These are phyloP conservation scores for Lasiodiplodia gonubiensis DNA, from an alignment of 2,329 filamentous ascomycete species.

Conservation along the genomic window DNA sequence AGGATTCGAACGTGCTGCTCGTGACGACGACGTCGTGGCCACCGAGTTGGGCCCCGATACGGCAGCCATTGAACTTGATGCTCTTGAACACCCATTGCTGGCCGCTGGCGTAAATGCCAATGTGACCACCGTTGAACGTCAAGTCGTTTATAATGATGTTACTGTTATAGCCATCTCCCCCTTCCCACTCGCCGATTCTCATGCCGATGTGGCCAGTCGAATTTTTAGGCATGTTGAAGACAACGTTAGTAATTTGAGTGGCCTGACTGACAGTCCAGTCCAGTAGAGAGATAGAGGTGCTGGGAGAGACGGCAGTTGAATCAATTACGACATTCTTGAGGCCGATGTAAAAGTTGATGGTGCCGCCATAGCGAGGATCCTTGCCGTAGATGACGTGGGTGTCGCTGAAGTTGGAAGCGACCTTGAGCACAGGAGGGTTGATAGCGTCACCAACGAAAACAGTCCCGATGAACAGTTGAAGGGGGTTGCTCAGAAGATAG, in stretches of 20 bases:
- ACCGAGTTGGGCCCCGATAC: conserved; percentile 5
- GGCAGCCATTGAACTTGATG: conserved; percentile 30
- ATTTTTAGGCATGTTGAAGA: conserved; percentile 43
- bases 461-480: conserved; percentile 33
- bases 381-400: conserved; percentile 32
- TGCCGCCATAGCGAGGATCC: conserved; percentile 31
- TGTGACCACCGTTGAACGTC: conserved; percentile 28
- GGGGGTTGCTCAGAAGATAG: conserved; percentile 34
- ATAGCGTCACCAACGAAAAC: conserved; percentile 22
- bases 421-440: conserved; percentile 23
- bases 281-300: conserved; percentile 32
- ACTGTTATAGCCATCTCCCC: conserved; percentile 35
- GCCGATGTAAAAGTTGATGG: conserved; percentile 38
- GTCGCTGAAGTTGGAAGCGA: neutral
- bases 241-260: conserved; percentile 37
- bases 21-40: conserved; percentile 25
- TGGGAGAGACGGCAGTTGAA: conserved; percentile 32
- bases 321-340: conserved; percentile 39
- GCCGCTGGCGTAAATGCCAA: conserved; percentile 41
- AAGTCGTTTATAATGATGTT: conserved; percentile 33
- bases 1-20: conserved; percentile 17
- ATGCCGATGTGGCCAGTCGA: conserved; percentile 45
- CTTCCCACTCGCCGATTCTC: conserved; percentile 42
- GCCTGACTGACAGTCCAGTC: conserved; percentile 41
- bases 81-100: conserved; percentile 46